A percentile compares a stretch with the other conserved stretches of the same genome.
phyloP scores from a whole-genome alignment of 2,329 filamentous ascomycete genomes.

The Aspergillus pseudoglaucus region DNA sequence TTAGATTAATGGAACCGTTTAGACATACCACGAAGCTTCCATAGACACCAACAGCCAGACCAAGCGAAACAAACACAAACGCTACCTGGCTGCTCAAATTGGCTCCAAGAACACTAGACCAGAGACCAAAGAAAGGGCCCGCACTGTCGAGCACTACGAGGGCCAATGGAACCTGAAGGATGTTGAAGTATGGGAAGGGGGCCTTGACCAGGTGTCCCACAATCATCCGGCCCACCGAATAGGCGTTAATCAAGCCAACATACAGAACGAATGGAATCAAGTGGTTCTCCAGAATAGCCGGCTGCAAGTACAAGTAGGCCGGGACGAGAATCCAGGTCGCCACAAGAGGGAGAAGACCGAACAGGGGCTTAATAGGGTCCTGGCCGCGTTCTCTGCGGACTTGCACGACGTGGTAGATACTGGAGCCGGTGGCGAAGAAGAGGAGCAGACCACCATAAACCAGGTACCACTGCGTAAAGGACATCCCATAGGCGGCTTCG shows the following conservation, averaged over 20 bases:
- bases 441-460: conserved; percentile 76
- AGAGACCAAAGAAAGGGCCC: conserved; percentile 60
- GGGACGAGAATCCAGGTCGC: conserved; percentile 69
- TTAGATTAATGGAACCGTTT: background rate
- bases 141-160: conserved; percentile 74
- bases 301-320: conserved; percentile 77
- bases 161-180: conserved; percentile 70
- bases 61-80: conserved; percentile 83
- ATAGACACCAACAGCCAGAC: conserved; percentile 82
- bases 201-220: conserved; percentile 85
- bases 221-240: conserved; percentile 93
- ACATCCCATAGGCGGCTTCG: conserved; percentile 64
- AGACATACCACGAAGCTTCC: conserved; percentile 75
- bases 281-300: conserved; percentile 72
- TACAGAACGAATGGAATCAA: conserved; percentile 86
- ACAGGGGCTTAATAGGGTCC: conserved; percentile 61
- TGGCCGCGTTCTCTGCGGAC: conserved; percentile 66
- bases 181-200: conserved; percentile 83
- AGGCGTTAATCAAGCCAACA: conserved; percentile 84
- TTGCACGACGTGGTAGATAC: conserved; percentile 74
- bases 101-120: conserved; percentile 68
- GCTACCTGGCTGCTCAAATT: conserved; percentile 75
- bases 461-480: conserved; percentile 91
- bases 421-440: conserved; percentile 70
- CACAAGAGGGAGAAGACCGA: conserved; percentile 78